These are phyloP conservation scores for Phytophthora meadii DNA, from an alignment of 352 stramenopile genomes.

Conservation along the genomic window DNA sequence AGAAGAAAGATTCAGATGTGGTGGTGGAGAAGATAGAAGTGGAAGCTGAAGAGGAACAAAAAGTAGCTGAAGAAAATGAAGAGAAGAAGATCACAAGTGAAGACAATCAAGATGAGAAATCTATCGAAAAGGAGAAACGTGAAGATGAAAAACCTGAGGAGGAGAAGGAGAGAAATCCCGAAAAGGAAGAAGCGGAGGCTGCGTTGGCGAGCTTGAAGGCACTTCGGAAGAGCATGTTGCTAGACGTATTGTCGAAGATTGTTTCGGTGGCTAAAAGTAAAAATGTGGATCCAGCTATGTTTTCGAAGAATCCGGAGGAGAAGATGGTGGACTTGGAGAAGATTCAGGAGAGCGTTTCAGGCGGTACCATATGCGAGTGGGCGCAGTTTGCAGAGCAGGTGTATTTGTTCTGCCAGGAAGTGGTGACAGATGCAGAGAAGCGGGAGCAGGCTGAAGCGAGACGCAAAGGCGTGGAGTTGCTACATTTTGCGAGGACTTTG, in stretches of 20 bases:
- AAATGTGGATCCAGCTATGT: constrained; percentile 65
- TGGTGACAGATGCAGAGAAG: constrained; percentile 67
- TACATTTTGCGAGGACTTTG: constrained; percentile 77
- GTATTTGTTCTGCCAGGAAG: constrained; percentile 77
- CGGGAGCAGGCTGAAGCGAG: constrained; percentile 60
- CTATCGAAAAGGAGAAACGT: background rate
- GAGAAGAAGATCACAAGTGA: constrained; percentile 1
- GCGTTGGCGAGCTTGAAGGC: constrained; percentile 55
- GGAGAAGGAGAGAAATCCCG: constrained; percentile 19
- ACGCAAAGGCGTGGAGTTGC: constrained; percentile 76
- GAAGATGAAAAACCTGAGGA: constrained; percentile 11
- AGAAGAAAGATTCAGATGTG: constrained; percentile 1
- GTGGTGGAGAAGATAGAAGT: constrained; percentile 11
- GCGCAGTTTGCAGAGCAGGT: constrained; percentile 74
- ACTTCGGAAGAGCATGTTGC: constrained; percentile 73
- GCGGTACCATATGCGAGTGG: constrained; percentile 63
- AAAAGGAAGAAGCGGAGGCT: constrained; percentile 44
- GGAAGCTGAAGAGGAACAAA: constrained; percentile 5
- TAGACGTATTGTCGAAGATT: constrained; percentile 86
- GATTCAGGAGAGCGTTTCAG: constrained; percentile 50
- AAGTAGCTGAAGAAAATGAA: constrained; percentile 8
- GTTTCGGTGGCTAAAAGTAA: constrained; percentile 81
- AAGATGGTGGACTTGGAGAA: constrained; percentile 59
- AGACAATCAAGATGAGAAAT: constrained; percentile 11
- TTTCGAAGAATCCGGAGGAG: constrained; percentile 34